Conservation (phyloP, 2,329 filamentous ascomycete genomes). For the Lecanoromycetidae sp. region DNA sequence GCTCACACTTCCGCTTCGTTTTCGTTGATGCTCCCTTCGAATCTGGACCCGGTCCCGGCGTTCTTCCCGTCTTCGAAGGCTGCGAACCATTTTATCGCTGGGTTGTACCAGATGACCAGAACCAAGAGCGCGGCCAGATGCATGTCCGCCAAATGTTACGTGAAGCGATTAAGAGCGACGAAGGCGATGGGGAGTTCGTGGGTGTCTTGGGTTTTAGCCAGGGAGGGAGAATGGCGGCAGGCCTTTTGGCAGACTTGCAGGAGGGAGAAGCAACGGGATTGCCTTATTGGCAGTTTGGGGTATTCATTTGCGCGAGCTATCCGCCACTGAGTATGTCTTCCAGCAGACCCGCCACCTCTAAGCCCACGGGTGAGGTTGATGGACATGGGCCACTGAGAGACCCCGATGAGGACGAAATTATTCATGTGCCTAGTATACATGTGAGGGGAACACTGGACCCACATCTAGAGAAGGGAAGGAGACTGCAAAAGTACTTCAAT, state of each 20-base stretch:
- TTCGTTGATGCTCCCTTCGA: constrained; percentile 26
- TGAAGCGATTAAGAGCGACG: constrained; percentile 17
- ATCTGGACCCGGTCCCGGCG: constrained; percentile 26
- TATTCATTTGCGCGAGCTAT: constrained; percentile 14
- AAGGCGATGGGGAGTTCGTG: constrained; percentile 19
- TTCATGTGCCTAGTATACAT: constrained; percentile 21
- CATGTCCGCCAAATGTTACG: constrained; percentile 17
- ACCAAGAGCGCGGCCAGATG: constrained; percentile 16
- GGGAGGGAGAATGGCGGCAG: constrained; percentile 23
- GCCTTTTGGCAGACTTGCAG: constrained; percentile 22
- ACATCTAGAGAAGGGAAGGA: constrained; percentile 25
- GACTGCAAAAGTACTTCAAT: constrained; percentile 22
- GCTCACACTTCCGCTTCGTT: constrained; percentile 27
- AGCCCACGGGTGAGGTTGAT: constrained; percentile 2
- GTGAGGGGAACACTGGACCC: constrained; percentile 26
- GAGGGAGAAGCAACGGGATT: constrained; percentile 8
- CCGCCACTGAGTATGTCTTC: constrained; percentile 12
- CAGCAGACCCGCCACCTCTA: neutral
- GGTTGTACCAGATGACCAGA: constrained; percentile 21
- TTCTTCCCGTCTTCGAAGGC: constrained; percentile 28
- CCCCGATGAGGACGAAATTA: constrained; percentile 7
- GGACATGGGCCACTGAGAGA: constrained; percentile 10
- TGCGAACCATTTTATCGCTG: constrained; percentile 28
- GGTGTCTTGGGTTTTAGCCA: constrained; percentile 29
- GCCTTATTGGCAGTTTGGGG: constrained; percentile 14